Percentiles rank a stretch among this genome's conserved stretches.
These are phyloP conservation scores for Chalciporus chontae DNA, from an alignment of 768 basidiomycete species.

Conservation along the genomic window DNA sequence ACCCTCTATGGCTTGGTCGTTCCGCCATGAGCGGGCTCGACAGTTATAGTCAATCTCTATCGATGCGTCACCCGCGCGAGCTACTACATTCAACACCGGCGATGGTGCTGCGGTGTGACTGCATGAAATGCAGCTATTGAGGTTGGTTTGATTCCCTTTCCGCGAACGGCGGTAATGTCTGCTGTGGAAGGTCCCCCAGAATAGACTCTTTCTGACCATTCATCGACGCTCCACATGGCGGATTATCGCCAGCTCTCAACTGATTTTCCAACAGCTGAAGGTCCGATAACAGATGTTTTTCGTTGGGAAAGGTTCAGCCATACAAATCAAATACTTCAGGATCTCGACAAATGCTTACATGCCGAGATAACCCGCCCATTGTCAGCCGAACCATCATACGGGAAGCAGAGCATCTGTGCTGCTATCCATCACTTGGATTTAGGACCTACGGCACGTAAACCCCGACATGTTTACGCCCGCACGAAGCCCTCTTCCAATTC, in stretches of 20 bases:
- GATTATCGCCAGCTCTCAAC: not conserved
- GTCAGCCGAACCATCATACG: not conserved
- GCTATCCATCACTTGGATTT: not conserved
- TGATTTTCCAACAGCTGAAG: not conserved
- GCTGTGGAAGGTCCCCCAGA: not conserved
- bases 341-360: not conserved
- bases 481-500: not conserved
- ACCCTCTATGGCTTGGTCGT: not conserved
- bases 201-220: not conserved
- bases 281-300: not conserved
- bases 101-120: not conserved
- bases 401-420: not conserved
- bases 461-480: conserved; percentile 2
- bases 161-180: not conserved
- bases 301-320: not conserved
- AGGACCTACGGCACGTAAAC: not conserved
- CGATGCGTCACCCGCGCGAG: not conserved
- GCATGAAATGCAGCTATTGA: not conserved
- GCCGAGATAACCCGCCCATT: not conserved
- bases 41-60: no score
- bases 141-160: not conserved
- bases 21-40: no score
- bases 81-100: not conserved
- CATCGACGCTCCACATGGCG: not conserved
- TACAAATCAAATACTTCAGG: not conserved